A percentile compares a stretch with the other conserved stretches of the same genome.
These are phyloP conservation scores for Austroboletus rostrupii DNA, from an alignment of 1,284 basidiomycete species.

Conservation along the genomic window DNA sequence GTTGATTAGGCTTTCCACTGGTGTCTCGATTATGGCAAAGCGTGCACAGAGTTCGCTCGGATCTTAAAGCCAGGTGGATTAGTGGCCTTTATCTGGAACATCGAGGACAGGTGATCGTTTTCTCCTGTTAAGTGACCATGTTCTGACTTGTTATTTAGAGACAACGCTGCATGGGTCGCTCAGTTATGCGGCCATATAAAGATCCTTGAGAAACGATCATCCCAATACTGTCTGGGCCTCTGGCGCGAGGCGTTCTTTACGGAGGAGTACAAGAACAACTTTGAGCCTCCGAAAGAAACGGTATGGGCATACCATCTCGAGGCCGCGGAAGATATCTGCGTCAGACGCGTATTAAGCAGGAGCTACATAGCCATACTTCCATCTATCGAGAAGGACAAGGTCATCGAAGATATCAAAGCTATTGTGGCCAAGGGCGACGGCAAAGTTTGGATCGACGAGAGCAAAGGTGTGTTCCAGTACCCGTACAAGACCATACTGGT, in stretches of 20 bases:
- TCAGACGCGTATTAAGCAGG: constrained; percentile 67
- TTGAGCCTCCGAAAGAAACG: constrained; percentile 52
- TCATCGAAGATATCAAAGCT: constrained; percentile 44
- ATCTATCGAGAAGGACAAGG: constrained; percentile 47
- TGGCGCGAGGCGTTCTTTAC: constrained; percentile 67
- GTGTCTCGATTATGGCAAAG: constrained; percentile 69
- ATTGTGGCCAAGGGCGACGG: constrained; percentile 48
- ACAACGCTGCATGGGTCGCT: constrained; percentile 63
- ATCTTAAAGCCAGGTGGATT: constrained; percentile 65
- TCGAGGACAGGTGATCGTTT: constrained; percentile 59
- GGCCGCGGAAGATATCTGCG: constrained; percentile 46
- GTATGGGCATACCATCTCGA: constrained; percentile 47
- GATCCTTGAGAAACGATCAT: constrained; percentile 59
- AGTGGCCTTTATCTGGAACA: constrained; percentile 73
- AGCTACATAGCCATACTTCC: constrained; percentile 66
- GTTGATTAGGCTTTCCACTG: constrained; percentile 70
- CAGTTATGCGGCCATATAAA: constrained; percentile 65
- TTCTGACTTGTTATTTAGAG: constrained; percentile 35
- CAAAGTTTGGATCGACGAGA: constrained; percentile 45
- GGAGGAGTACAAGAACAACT: constrained; percentile 47
- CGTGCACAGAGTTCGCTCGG: constrained; percentile 63
- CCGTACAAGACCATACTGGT: constrained; percentile 51
- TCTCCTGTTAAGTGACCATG: no score
- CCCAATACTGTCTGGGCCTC: constrained; percentile 68
- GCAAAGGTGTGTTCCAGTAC: constrained; percentile 48